These are phyloP conservation scores for Mrakia gelida DNA, from an alignment of 768 basidiomycete genomes.

Conservation along the genomic window DNA sequence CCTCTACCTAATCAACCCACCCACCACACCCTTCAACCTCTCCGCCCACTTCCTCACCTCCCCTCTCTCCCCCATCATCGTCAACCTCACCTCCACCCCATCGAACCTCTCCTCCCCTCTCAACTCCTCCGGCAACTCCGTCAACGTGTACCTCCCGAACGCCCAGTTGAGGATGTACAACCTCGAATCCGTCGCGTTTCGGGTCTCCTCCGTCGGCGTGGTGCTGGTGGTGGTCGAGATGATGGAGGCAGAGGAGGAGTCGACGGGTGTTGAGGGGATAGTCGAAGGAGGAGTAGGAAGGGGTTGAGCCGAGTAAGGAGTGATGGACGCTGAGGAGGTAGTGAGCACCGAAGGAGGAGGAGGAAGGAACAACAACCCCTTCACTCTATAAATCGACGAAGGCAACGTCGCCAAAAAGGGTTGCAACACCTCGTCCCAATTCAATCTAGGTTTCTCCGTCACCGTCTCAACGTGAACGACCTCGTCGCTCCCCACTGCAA, in stretches of 20 bases:
- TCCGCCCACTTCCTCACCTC: constrained; percentile 62
- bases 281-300: neutral
- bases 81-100: constrained; percentile 56
- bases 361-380: constrained; percentile 62
- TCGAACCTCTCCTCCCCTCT: constrained; percentile 12
- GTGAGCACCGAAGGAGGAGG: constrained; percentile 47
- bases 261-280: neutral
- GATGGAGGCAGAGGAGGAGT: neutral
- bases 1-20: constrained; percentile 26
- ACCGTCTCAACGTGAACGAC: neutral
- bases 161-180: constrained; percentile 78
- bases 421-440: constrained; percentile 43
- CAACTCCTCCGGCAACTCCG: constrained; percentile 1
- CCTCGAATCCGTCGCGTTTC: neutral
- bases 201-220: neutral
- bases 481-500: too few species aligned
- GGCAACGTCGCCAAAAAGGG: constrained; percentile 54
- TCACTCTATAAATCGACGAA: constrained; percentile 73
- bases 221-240: too few species aligned
- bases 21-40: constrained; percentile 51
- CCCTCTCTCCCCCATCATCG: constrained; percentile 88
- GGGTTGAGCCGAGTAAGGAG: constrained; percentile 39
- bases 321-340: constrained; percentile 35
- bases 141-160: constrained; percentile 63
- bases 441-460: neutral